Evolutionary conservation across 768 basidiomycete species (phyloP).

Genomic region (Galerina marginata): DNA sequence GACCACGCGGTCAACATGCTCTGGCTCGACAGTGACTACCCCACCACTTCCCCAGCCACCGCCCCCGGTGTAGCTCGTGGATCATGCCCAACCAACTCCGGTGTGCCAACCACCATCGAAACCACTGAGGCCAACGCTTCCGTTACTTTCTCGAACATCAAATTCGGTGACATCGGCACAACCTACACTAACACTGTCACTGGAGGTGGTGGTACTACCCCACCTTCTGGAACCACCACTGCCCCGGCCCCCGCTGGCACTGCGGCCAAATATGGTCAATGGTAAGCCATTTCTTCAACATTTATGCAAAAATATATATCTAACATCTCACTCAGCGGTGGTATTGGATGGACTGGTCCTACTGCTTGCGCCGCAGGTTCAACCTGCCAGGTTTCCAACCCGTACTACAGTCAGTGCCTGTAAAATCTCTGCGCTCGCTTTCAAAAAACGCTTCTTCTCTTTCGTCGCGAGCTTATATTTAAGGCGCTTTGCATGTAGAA

Average conservation of each 20-base stretch:
- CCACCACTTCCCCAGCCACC: not conserved
- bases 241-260: not conserved
- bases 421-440: not conserved
- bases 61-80: conserved; percentile 5
- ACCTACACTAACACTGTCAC: conserved; percentile 35
- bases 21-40: conserved; percentile 9
- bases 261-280: not conserved
- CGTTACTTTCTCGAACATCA: conserved; percentile 6
- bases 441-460: not conserved
- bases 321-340: not conserved
- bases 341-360: conserved; percentile 16
- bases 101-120: not conserved
- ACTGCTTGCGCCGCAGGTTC: conserved; percentile 17
- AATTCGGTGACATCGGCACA: conserved; percentile 25
- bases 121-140: not conserved
- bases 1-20: conserved; percentile 6
- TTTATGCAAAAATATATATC: not conserved
- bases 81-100: conserved; percentile 3
- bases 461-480: no score
- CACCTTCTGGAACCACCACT: conserved; percentile 6
- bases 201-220: conserved; percentile 13
- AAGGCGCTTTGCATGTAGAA: no score
- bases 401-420: conserved; percentile 20
- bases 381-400: conserved; percentile 13
- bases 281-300: not conserved